These are phyloP conservation scores for Daucus carota DNA, from an alignment of 129 eudicot species.

Conservation along the genomic window DH1_v3.0 NC_030381.2:33618501-33619000, in stretches of 20 bases:
- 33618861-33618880: too few relatives aligned
- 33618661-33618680: too few relatives aligned
- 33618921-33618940: not conserved
- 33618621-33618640: too few relatives aligned
- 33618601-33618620: too few relatives aligned
- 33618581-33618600: too few relatives aligned
- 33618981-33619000: not conserved
- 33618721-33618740: conserved; percentile 60
- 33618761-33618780: conserved; percentile 51
- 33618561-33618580: too few relatives aligned
- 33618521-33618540: too few relatives aligned
- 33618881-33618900: not conserved
- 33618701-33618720: conserved; percentile 51
- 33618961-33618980: not conserved
- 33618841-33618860: too few relatives aligned
- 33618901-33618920: not conserved
- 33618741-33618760: conserved; percentile 77
- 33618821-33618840: not conserved
- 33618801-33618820: conserved; percentile 29
- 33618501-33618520: too few relatives aligned
- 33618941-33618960: not conserved
- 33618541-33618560: too few relatives aligned
- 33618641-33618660: too few relatives aligned
- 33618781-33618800: conserved; percentile 54
- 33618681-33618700: conserved; percentile 40